Conservation (phyloP, 225 moss, liverwort and hornwort species). For the Bryoerythrophyllum caledonicum region DNA sequence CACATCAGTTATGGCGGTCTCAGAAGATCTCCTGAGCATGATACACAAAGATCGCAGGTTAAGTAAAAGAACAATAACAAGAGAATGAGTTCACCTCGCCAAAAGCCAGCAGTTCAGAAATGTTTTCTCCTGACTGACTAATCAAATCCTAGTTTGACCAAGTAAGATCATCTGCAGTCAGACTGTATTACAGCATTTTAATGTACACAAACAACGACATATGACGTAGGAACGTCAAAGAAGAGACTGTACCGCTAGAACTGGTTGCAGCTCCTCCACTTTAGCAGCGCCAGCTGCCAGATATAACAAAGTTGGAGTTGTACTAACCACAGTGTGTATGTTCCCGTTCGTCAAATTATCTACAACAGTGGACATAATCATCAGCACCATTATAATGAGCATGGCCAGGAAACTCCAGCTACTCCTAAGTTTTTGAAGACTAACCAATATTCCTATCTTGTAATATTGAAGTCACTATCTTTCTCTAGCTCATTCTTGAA, state of each 20-base stretch:
- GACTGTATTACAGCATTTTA: neutral
- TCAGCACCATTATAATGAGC: constrained; percentile 10
- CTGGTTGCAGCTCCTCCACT: constrained; percentile 94
- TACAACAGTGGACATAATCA: constrained; percentile 22
- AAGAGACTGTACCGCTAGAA: constrained; percentile 63
- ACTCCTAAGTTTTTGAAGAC: neutral
- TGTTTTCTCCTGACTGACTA: neutral
- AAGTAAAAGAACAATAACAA: neutral
- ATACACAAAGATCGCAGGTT: neutral
- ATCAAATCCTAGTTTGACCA: constrained; percentile 8
- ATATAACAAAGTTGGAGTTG: constrained; percentile 78
- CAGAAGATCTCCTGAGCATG: neutral
- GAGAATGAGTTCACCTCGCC: constrained; percentile 7
- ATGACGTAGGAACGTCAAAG: neutral
- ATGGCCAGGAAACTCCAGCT: constrained; percentile 12
- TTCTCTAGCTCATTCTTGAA: constrained; percentile 4
- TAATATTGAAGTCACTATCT: neutral
- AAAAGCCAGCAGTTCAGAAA: neutral
- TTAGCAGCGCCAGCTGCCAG: constrained; percentile 76
- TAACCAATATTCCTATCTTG: neutral
- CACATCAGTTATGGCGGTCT: constrained; percentile 17
- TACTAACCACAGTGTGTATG: constrained; percentile 82
- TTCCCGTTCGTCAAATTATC: constrained; percentile 82
- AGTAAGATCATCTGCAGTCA: neutral
- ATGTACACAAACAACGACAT: constrained; percentile 1